Conservation (phyloP, 192 early-diverging fungal genomes). For the Podila verticillata region DNA sequence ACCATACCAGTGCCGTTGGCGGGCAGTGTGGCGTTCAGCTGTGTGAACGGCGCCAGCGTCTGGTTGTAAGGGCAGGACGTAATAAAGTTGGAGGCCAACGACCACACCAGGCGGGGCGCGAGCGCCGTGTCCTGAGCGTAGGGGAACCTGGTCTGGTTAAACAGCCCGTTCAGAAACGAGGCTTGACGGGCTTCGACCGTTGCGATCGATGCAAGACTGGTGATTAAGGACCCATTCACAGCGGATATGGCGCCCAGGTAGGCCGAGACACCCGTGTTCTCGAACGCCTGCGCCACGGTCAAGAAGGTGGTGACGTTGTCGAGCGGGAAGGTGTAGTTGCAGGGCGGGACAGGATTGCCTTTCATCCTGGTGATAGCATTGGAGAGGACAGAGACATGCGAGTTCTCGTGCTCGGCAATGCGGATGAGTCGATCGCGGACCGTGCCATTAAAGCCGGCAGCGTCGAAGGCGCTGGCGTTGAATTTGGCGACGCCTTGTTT, state of each 20-base stretch:
- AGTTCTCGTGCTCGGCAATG: conserved; percentile 22
- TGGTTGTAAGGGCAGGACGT: conserved; percentile 9
- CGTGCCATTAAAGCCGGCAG: conserved; percentile 10
- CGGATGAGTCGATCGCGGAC: conserved; percentile 14
- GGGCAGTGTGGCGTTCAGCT: conserved; percentile 18
- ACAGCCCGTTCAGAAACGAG: conserved; percentile 21
- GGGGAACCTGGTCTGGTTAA: conserved; percentile 6
- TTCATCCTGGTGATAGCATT: conserved; percentile 15
- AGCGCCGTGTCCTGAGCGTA: conserved; percentile 29
- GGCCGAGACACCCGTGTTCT: conserved; percentile 60
- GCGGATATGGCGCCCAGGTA: conserved; percentile 56
- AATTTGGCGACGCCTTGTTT: conserved; percentile 29
- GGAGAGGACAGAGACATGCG: conserved; percentile 23
- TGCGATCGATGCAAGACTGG: neutral
- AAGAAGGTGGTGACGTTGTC: conserved; percentile 57
- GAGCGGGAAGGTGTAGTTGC: conserved; percentile 42
- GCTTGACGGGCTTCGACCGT: conserved; percentile 33
- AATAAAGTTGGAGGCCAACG: conserved; percentile 15
- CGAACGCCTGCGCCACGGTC: conserved; percentile 56
- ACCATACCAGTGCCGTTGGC: conserved; percentile 7
- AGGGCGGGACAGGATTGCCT: conserved; percentile 9
- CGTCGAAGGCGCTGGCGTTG: conserved; percentile 1
- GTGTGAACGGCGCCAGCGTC: conserved; percentile 3
- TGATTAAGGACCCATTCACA: conserved; percentile 3
- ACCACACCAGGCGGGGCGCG: neutral